Evolutionary conservation across 176 grass and related monocot species (phyloP), one percentile per base, ranked within the genome.

Genomic region (Carex pumila): DNA sequence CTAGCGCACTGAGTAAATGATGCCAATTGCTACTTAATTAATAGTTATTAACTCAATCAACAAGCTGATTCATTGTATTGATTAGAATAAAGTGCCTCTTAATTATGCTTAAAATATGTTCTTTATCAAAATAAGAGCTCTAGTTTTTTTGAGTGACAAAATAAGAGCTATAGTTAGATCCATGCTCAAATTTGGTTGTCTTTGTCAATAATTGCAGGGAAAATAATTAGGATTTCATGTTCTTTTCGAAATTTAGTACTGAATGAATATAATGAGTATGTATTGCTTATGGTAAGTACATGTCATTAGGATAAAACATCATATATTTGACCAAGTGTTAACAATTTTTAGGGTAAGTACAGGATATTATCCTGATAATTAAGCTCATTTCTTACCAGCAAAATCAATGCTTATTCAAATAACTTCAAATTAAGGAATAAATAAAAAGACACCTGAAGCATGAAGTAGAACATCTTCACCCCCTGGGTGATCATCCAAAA

Each of bases 381-480:
- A 61, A 22, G 60, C 60, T 22, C 2, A 6, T 18, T 37, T 4
- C 34, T 7, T 70, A 68, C 17, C 17, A 58, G 56, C 2, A 41
- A 37, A 65, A 43, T n/a, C 7, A 70, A 43, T 70, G 4, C 7
- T 43, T 70, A 43, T 39, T 70, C 67, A 41, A 10, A 41, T 70
- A 70, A 70, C 36, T 41, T n/a, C 67, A 41, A 43, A 41, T 70
- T 70, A 39, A 70, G 1, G 65, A 70, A 60, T 36, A 57, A 61
- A 17, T 12, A 19, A 25, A 70, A 43, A 57, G 31, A 61, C 43
- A 92, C 93, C 93, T 61, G 93, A 92, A 79, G 85, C 93, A 45
- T 95, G 89, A 39, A 92, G 87, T 17, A 95, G 89, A 19, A 90
- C 93, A 62, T 95, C 88, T 37, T 95, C 93, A 72, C 93, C 93